Conservation (phyloP, 257 asterid genomes). For the Marsdenia floribunda region DNA sequence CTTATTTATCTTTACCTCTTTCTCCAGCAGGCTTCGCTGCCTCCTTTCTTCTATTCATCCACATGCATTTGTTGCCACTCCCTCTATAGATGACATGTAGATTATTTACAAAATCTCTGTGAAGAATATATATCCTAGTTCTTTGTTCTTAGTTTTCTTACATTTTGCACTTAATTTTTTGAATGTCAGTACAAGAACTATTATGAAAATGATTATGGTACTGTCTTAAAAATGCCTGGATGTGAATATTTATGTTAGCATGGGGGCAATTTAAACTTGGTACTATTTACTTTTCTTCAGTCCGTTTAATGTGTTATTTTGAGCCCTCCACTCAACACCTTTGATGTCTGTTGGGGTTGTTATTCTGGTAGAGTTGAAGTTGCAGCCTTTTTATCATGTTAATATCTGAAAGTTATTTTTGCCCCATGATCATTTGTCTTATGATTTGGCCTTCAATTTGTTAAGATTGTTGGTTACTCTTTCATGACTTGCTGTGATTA, state of each 20-base stretch:
- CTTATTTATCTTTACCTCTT: background rate
- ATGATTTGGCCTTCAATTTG: background rate
- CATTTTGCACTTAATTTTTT: background rate
- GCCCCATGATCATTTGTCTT: background rate
- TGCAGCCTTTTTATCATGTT: background rate
- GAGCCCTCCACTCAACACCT: background rate
- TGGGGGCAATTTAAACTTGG: background rate
- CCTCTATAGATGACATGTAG: background rate
- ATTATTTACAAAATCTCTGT: background rate
- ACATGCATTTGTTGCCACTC: background rate
- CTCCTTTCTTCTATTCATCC: background rate
- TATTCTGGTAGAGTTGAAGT: background rate
- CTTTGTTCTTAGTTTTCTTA: background rate
- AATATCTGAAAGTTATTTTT: background rate
- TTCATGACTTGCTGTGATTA: background rate
- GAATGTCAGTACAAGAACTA: background rate
- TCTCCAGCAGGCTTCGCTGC: background rate
- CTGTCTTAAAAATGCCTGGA: background rate
- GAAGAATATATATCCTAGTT: background rate
- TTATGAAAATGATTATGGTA: background rate
- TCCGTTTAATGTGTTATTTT: background rate
- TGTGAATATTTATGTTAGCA: background rate
- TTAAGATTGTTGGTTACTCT: no score
- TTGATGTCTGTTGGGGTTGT: no score
- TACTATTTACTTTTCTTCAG: background rate